These are phyloP conservation scores for Xylariaceae sp. DNA, from an alignment of 2,329 filamentous ascomycete genomes.

Conservation along the genomic window DNA sequence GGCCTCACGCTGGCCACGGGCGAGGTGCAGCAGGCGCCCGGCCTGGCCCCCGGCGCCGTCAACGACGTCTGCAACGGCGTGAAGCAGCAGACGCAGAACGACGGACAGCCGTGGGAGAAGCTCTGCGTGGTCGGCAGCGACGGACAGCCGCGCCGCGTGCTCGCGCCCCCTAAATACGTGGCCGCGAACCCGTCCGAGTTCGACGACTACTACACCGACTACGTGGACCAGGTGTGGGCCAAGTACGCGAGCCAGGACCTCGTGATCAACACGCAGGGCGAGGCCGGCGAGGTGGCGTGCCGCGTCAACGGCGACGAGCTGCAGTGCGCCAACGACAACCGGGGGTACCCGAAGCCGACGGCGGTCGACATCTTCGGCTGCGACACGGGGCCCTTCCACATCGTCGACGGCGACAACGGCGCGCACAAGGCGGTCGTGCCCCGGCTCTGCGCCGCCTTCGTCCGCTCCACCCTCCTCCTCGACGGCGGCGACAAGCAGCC, in stretches of 20 bases:
- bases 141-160: slow-evolving; percentile 37
- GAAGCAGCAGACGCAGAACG: slow-evolving; percentile 30
- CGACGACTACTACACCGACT: slow-evolving; percentile 37
- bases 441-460: slow-evolving; percentile 46
- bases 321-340: slow-evolving; percentile 38
- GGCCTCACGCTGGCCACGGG: slow-evolving; percentile 34
- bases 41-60: slow-evolving; percentile 35
- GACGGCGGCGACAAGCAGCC: slow-evolving; percentile 44
- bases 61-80: slow-evolving; percentile 37
- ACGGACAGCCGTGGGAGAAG: slow-evolving; percentile 39
- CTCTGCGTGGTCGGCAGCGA: slow-evolving; percentile 38
- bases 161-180: slow-evolving; percentile 40
- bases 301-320: slow-evolving; percentile 32
- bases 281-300: slow-evolving; percentile 36
- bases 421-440: slow-evolving; percentile 40
- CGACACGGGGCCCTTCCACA: slow-evolving; percentile 43
- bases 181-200: slow-evolving; percentile 33
- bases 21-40: slow-evolving; percentile 34
- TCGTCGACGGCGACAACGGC: slow-evolving; percentile 33
- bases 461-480: slow-evolving; percentile 40
- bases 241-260: slow-evolving; percentile 35
- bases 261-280: slow-evolving; percentile 39
- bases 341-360: slow-evolving; percentile 38
- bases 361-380: slow-evolving; percentile 46
- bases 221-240: slow-evolving; percentile 42